Evolutionary conservation across 208 protist species (phyloP), one percentile per base, ranked within the genome.

Genomic region (Crithidia thermophila): DNA sequence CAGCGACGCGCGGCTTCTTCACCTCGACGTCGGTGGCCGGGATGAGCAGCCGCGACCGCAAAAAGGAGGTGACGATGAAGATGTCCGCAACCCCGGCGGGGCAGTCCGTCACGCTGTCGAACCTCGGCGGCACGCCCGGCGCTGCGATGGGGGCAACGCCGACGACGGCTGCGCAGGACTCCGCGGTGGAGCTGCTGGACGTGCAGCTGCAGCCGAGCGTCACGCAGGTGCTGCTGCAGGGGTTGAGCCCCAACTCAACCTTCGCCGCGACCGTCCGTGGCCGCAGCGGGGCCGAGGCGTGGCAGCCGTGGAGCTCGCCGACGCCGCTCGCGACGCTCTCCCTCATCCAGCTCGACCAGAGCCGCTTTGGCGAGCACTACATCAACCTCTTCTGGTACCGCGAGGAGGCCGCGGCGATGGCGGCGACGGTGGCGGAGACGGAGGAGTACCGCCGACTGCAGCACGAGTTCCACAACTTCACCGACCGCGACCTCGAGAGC

Each of bases 351-450:
- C 87, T 97, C 10, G 73, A 77, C 37, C 89, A 97, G 52, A 80
- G 72, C 62, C 84, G 90, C 45, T 94, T 96, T 68, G 89, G 90
- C 37, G 93, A 97, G 67, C 89, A 96, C 62, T 97, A 94, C 77
- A 93, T 96, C 55, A 94, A 94, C 67, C 75, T 97, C 21, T 94
- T 86, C 61, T 97, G 93, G 91, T 82, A 91, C 64, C 88, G 93
- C 52, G 56, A 73, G 27, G 63, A 80, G 11, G 58, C 55, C 13
- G 55, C 31, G 8, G 43, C 69, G 42, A 55, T 68, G 40, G 45
- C 57, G 21, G 57, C 52, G 20, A 58, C 84, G 14, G 69, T 74
- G 34, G 42, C 42, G 18, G 72, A 84, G 45, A 70, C 79, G 42
- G 67, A 81, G 40, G 61, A 73, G 37, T 80, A 84, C 62, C 57